A percentile compares a stretch with the other conserved stretches of the same genome.
These are phyloP conservation scores for Fimicolochytrium jonesii DNA, from an alignment of 192 early-diverging fungal genomes.

Conservation along the genomic window DNA sequence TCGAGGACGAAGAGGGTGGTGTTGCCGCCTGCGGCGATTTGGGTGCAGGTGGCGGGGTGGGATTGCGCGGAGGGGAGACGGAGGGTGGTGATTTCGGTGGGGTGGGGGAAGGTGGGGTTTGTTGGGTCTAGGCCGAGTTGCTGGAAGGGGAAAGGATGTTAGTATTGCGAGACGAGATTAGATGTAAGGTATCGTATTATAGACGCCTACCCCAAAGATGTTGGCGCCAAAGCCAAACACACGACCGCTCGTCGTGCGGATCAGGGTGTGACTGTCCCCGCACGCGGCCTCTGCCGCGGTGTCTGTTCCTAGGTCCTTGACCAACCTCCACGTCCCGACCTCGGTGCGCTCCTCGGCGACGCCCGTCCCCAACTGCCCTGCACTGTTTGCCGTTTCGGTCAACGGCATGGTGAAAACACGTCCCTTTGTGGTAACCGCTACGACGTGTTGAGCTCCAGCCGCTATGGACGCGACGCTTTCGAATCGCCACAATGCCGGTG, in stretches of 20 bases:
- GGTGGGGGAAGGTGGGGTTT: background rate
- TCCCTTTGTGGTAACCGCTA: slow-evolving; percentile 30
- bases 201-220: slow-evolving; percentile 27
- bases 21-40: slow-evolving; percentile 39
- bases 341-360: background rate
- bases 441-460: slow-evolving; percentile 27
- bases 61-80: background rate
- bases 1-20: slow-evolving; percentile 34
- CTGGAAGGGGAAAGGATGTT: background rate
- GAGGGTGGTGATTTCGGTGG: background rate
- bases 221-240: slow-evolving; percentile 40
- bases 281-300: slow-evolving; percentile 28
- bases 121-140: slow-evolving; percentile 1
- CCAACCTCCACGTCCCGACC: background rate
- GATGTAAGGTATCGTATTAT: too few relatives aligned
- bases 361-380: slow-evolving; percentile 28
- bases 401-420: slow-evolving; percentile 15
- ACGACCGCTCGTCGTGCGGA: slow-evolving; percentile 30
- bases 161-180: too few relatives aligned
- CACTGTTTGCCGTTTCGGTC: slow-evolving; percentile 11
- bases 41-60: slow-evolving; percentile 17
- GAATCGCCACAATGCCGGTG: background rate
- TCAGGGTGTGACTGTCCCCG: slow-evolving; percentile 29
- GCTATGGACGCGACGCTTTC: slow-evolving; percentile 22
- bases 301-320: background rate